phyloP scores from a whole-genome alignment of 345 rosid species.

The Arabis hirsuta region DNA sequence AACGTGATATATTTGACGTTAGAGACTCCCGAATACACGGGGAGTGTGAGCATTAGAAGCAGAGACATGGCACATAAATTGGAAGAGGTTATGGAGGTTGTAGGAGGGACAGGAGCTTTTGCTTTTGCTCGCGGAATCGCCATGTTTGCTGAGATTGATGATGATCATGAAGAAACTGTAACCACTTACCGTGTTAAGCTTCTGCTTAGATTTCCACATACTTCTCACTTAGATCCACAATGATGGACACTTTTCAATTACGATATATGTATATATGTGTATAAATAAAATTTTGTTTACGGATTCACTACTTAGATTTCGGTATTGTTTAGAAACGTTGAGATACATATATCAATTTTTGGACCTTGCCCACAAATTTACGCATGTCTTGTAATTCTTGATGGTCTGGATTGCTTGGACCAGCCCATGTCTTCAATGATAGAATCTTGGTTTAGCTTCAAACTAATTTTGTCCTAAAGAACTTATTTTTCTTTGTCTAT shows the following conservation, averaged over 20 bases:
- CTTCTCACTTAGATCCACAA: conserved; percentile 55
- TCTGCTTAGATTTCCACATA: conserved; percentile 65
- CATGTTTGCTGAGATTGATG: conserved; percentile 49
- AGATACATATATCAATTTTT: background rate
- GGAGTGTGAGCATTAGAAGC: conserved; percentile 70
- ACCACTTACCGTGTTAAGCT: conserved; percentile 74
- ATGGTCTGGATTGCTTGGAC: no score
- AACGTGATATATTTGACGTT: conserved; percentile 74
- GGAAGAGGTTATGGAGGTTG: conserved; percentile 60
- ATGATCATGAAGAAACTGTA: conserved; percentile 26
- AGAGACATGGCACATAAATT: conserved; percentile 47
- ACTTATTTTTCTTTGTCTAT: no score
- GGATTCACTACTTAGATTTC: background rate
- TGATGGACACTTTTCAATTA: conserved; percentile 38
- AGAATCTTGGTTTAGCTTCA: no score
- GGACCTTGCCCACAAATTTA: no score
- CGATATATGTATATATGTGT: background rate
- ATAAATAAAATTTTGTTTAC: background rate
- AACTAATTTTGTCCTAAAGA: no score
- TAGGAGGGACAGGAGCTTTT: conserved; percentile 83
- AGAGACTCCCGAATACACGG: conserved; percentile 56
- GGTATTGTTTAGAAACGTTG: background rate
- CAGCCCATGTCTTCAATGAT: no score
- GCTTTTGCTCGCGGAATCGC: conserved; percentile 83
- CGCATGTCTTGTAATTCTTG: no score